Evolutionary conservation across 2,329 filamentous ascomycete genomes (phyloP), one percentile per base, ranked within the genome.

Genomic region (Verticillium nubilum): DNA sequence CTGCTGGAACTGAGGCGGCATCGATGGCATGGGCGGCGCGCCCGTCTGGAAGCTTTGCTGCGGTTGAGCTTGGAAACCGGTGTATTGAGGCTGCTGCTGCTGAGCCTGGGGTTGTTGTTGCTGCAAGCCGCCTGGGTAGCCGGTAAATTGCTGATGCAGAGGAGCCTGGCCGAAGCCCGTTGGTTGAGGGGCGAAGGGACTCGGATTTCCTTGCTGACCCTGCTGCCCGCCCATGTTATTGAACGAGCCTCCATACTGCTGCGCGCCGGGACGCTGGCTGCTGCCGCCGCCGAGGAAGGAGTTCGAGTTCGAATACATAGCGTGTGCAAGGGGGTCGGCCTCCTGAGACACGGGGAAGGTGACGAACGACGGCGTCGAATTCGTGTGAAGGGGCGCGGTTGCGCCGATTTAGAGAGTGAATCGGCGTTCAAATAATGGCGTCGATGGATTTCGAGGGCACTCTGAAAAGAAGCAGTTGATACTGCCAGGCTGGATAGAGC

Each of bases 241-340:
- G 69, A 83, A 81, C 62, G 80, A 77, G 70, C 76, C 74, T 66
- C 80, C 80, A 77, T 80, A 84, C 69, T 84, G 86, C 64, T 81
- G 81, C 65, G 85, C 84, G 58, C 86, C 86, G 56, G 89, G 90
- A 62, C 87, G 89, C 73, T 89, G 85, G 79, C 82, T 89, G 72
- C 88, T 91, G 74, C 83, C 85, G 77, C 87, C 89, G 75, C 92
- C 92, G 69, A 96, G 78, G 75, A 88, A 97, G 65, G 90, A 88
- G 80, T 90, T 96, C 66, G 91, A 90, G 73, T 89, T 91, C 66
- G 92, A 95, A 79, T 91, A 98, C 94, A 97, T 97, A 76, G 70
- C 63, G 65, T 61, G 56, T 54, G 47, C 52, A 50, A 35, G 54
- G 28, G 54, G 61, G 52, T 61, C 57, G 54, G 52, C 62, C 59